Evolutionary conservation across 129 eudicot species (phyloP), one percentile per base, ranked within the genome.

Genomic region (Glebionis coronaria): DNA sequence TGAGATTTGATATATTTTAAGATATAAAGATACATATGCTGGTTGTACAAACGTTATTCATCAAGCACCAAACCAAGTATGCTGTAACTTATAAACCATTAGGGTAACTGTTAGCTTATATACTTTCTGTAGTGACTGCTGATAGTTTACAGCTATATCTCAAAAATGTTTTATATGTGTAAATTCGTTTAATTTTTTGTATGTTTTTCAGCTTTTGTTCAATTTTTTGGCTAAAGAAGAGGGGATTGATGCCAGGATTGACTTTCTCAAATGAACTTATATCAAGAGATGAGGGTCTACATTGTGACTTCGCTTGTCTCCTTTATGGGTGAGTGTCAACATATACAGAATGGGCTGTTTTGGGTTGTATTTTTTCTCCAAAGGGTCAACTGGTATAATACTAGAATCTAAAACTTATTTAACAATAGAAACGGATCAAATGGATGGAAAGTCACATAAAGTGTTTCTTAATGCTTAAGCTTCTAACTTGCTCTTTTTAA

Each of bases 191-290:
- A 23, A 23, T 65, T 18, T 12, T 67, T 2, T 52, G 18, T 20
- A 9, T 65, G 13, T 19, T 10, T 80, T 54, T 28, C 90, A 85
- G 95, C 81, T 90, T 90, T 74, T 90, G 97, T 62, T 87, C 97
- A 19, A 86, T 90, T 9, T 90, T 86, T 71, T 90, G 97, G 97
- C 80, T 90, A 16, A 90, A 90, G 58, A 90, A 90, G 79, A 83
- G 97, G 73, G 97, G 95, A 54, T 62, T 90, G 71, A 90, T 90
- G 97, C 97, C 97, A 4, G 97, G 97, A 23, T 82, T 90, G 80
- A 78, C 97, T 29, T 90, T 83, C 78, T 90, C 97, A 72, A 90
- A 90, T 35, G 95, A 90, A 74, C 97, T 90, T 44, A 90, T 90
- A 77, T 90, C 97, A 2, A 83, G 97, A 72, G 97, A 90, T 25